Base-by-base conservation (phyloP, 305 asterid species). In the Fraxinus sp. region DNA sequence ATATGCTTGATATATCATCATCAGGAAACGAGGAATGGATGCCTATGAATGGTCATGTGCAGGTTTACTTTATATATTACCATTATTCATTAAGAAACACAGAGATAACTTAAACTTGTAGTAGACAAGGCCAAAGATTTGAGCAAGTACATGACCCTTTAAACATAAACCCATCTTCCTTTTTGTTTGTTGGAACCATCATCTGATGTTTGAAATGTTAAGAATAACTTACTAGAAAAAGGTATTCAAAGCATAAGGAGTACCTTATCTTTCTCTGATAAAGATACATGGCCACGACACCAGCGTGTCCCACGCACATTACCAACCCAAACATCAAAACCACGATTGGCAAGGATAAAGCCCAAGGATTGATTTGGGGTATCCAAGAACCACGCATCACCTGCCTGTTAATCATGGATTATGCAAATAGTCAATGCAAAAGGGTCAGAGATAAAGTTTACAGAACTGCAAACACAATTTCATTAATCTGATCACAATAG, bases 241-340 rank as follows among this genome's bases (percentile, higher is more conserved):
- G 46, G 64, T 5, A 52, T 62, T 70, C 78, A 7, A 71, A 71
- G 76, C 76, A 71, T 14, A 6, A 71, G 44, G 76, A 13, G 44
- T 71, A 93, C 98, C 95, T 91, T 94, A 49, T 92, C 90, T 83
- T 86, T 92, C 86, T 84, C 96, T 10, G 91, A 83, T 28, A 93
- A 85, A 82, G 95, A 89, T 33, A 85, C 87, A 70, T 96, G 99
- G 64, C 99, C 98, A 88, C 89, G 97, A 88, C 98, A 93, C 99
- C 99, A 96, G 82, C 82, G 94, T 26, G 99, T 96, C 30, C 30
- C 30, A 28, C 30, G 98, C 82, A 94, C 99, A 86, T 92, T 96
- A 84, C 97, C 99, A 86, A 92, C 97, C 99, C 98, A 96, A 55
- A 96, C 97, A 91, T 96, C 99, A 87, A 89, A 96, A 46, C 97